These are phyloP conservation scores for Chimonanthus praecox DNA, from an alignment of 164 flowering plant genomes.

Conservation along the genomic window DNA sequence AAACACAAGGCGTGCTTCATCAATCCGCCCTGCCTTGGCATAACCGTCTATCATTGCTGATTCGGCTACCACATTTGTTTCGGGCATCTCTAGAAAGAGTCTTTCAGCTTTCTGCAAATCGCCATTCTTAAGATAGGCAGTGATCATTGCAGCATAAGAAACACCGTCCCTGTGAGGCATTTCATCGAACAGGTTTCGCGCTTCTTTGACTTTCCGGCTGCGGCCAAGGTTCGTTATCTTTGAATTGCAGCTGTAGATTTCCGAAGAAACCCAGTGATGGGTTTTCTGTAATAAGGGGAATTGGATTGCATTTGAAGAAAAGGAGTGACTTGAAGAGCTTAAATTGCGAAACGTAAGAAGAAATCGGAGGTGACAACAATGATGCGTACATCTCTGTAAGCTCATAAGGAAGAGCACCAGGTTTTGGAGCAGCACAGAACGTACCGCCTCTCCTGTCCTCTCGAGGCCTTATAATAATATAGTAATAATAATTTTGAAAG, in stretches of 20 bases:
- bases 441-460: neutral
- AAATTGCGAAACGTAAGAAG: neutral
- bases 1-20: conserved; percentile 36
- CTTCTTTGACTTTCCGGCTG: conserved; percentile 27
- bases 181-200: conserved; percentile 35
- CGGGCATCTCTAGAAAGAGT: conserved; percentile 31
- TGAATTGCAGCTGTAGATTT: conserved; percentile 6
- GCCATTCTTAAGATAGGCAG: conserved; percentile 33
- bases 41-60: conserved; percentile 54
- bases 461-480: neutral
- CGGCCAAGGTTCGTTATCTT: conserved; percentile 29
- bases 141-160: conserved; percentile 45
- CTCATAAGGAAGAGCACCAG: neutral
- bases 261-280: neutral
- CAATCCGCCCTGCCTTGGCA: conserved; percentile 31
- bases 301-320: neutral
- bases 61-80: conserved; percentile 25
- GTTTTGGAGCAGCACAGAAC: neutral
- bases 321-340: neutral
- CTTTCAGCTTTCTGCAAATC: conserved; percentile 34
- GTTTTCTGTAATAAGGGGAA: neutral
- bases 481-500: neutral
- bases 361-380: neutral
- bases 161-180: conserved; percentile 47
- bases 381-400: neutral